Evolutionary conservation across 257 asterid genomes (phyloP), one percentile per base, ranked within the genome.

Genomic region (Marsdenia floribunda): DNA sequence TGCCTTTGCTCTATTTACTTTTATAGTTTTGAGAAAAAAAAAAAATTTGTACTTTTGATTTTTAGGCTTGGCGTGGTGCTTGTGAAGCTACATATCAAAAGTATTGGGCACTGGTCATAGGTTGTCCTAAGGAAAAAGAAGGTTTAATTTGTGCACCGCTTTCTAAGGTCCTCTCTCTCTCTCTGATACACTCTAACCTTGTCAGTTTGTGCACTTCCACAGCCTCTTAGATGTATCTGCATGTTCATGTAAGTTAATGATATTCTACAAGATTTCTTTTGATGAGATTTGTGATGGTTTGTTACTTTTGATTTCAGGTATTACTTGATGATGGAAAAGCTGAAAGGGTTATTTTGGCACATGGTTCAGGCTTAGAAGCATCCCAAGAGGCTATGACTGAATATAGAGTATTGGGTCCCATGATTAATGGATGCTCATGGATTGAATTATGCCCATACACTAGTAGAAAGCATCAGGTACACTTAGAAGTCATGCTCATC

Each of bases 41-140:
- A 37, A 53, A 44, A 33, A n/a, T n/a, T 52, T 37, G 71, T 68
- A 53, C 60, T 60, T 68, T 63, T 80, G 75, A 68, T 47, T 70
- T 83, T 54, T 80, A 93, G 97, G 91, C 77, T 49, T 90, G 96
- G 97, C 70, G 64, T 81, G 89, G 82, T 86, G 91, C 92, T 67
- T 81, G 96, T 79, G 86, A 79, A 72, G 87, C 83, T 71, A 85
- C 80, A 64, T 90, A 86, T 79, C 96, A 84, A 79, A 85, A 85
- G 81, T 88, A 92, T 76, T 94, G 99, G 98, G 98, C 96, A 2
- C 79, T 94, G 84, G 99, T 94, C 53, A 90, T 94, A 77, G 98
- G 99, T 82, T 75, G 85, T 55, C 99, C 99, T 65, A 88, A 88
- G 83, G 91, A 89, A 71, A 88, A 81, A 73, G 98, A 92, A 88